Evolutionary conservation across 306 rosid genomes (phyloP).

Genomic region (Inga laurina): DNA sequence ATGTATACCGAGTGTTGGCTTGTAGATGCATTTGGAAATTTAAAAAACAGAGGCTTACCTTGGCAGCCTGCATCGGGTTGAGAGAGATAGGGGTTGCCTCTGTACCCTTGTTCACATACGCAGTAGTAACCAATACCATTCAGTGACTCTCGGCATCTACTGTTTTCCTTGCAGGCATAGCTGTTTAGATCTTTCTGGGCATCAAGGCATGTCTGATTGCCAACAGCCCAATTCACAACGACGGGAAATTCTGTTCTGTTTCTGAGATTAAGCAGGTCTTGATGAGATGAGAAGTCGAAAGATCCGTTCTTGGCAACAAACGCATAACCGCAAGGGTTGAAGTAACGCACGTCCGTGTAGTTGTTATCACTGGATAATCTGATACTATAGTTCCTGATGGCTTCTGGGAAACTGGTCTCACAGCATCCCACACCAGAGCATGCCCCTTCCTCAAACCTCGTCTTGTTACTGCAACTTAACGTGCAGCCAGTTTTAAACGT

Average conservation of each 20-base stretch:
- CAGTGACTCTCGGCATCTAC: too few species aligned
- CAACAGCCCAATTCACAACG: too few species aligned
- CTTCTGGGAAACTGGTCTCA: background rate
- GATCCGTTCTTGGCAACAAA: conserved; percentile 23
- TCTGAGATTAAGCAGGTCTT: too few species aligned
- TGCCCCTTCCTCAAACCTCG: background rate
- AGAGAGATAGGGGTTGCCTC: background rate
- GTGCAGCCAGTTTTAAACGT: background rate
- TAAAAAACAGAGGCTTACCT: background rate
- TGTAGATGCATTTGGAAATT: too few species aligned
- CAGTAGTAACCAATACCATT: too few species aligned
- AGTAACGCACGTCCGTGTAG: accelerated
- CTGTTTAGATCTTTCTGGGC: too few species aligned
- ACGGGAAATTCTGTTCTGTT: too few species aligned
- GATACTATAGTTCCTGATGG: background rate
- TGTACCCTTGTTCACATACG: too few species aligned
- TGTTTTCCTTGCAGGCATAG: too few species aligned
- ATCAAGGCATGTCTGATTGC: too few species aligned
- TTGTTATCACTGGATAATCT: accelerated
- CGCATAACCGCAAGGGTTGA: conserved; percentile 41
- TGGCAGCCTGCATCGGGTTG: background rate
- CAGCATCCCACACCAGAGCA: conserved; percentile 17
- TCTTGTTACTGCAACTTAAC: background rate
- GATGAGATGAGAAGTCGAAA: too few species aligned
- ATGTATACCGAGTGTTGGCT: too few species aligned